A percentile compares a stretch with the other conserved stretches of the same genome.
phyloP scores from a whole-genome alignment of 805 yeast species.

The Saccharomycopsis capsularis region DNA sequence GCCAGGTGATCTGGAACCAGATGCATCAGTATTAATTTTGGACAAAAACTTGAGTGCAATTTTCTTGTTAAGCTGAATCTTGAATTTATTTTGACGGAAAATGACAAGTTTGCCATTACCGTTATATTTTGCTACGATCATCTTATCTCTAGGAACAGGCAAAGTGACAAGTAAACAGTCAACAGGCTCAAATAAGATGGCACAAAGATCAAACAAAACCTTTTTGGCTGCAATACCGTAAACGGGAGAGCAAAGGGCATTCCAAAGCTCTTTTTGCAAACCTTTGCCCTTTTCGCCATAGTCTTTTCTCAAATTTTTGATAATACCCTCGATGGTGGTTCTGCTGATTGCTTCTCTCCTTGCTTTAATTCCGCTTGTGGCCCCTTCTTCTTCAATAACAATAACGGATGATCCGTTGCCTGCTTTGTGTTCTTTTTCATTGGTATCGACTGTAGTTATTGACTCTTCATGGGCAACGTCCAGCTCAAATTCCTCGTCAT shows the following conservation, averaged over 20 bases:
- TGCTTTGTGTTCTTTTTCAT: too few species aligned
- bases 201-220: constrained; percentile 54
- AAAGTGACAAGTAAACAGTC: constrained; percentile 57
- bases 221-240: constrained; percentile 55
- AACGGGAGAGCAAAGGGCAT: constrained; percentile 53
- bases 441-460: constrained; percentile 11
- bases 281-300: constrained; percentile 48
- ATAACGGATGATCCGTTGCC: constrained; percentile 31
- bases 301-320: constrained; percentile 56
- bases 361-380: constrained; percentile 34
- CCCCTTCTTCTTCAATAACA: constrained; percentile 51
- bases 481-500: constrained; percentile 56
- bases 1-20: not conserved
- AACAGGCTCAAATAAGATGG: constrained; percentile 55
- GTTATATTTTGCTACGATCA: constrained; percentile 50
- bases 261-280: constrained; percentile 59
- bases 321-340: constrained; percentile 55
- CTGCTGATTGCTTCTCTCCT: constrained; percentile 64
- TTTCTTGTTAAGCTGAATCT: constrained; percentile 19
- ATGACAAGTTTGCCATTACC: constrained; percentile 52
- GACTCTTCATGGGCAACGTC: constrained; percentile 14
- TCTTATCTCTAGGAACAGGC: constrained; percentile 60
- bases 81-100: constrained; percentile 19
- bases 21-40: constrained; percentile 6
- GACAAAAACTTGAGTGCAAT: constrained; percentile 20